phyloP scores from a whole-genome alignment of 148 eudicot species.

The Rhododendron ferrugineum region DNA sequence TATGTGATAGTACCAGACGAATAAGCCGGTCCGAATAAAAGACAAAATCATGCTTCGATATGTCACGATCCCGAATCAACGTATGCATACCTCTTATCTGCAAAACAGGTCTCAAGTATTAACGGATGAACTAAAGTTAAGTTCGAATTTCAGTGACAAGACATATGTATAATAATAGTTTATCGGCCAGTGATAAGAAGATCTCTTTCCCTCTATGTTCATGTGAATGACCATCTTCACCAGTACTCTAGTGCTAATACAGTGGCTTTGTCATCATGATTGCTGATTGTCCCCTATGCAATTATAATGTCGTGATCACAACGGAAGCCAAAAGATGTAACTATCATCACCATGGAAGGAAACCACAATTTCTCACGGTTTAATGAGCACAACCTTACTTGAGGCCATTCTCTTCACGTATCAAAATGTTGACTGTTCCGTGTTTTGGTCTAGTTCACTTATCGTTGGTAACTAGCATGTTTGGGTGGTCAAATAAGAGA shows the following conservation, averaged over 20 bases:
- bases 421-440: background rate
- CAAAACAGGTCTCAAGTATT: conserved; percentile 13
- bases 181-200: background rate
- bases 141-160: background rate
- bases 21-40: conserved; percentile 97
- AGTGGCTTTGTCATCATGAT: background rate
- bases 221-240: background rate
- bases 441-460: background rate
- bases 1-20: conserved; percentile 59
- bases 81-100: conserved; percentile 99
- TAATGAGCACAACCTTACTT: background rate
- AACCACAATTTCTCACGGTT: background rate
- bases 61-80: conserved; percentile 78
- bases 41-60: conserved; percentile 93
- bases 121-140: background rate
- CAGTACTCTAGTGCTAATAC: background rate
- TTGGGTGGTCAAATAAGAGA: background rate
- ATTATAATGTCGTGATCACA: background rate
- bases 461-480: background rate
- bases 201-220: background rate
- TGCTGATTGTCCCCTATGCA: background rate
- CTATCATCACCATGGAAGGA: background rate
- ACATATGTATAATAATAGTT: background rate
- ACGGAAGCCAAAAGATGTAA: background rate
- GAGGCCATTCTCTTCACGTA: background rate